Base-by-base conservation (phyloP, 2,329 filamentous ascomycete species). In the Aspergillus fischeri region DNA sequence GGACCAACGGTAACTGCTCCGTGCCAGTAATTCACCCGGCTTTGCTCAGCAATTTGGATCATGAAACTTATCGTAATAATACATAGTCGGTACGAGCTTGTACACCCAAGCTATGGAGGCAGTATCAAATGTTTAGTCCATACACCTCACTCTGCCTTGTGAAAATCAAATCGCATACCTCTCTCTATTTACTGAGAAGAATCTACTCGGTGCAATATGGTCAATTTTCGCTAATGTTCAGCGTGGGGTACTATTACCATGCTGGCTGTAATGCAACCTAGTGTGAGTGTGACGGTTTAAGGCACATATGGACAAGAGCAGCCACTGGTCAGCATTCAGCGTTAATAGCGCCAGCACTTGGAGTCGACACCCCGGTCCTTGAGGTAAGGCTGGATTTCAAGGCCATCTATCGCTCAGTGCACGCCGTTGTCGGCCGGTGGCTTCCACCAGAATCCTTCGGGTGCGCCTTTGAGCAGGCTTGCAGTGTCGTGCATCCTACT, bases 11-110 rank as follows among this genome's bases (percentile, higher is more conserved):
- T 57, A 53, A 56, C 55, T 54, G 57, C 62, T 67, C 60, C 63
- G 63, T 66, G 62, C 63, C 63, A 63, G 63, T 63, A 57, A 61
- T 29, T 62, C 54, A 62, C 58, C 61, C 58, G 61, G 55, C 49
- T 53, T 47, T 14, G 10, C 4, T 47, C 44, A 47, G 11, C 41
- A 38, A 38, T 3, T 24, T 21, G 41, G 20, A 21, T 21, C 3
- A 44, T 44, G 41, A 21, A 49, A 49, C 25, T 29, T n/a, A 41
- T 35, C 41, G 51, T 48, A 63, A 59, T 53, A 61, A 62, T 63
- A 63, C 60, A 62, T 64, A 59, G 5, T 60, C 27, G 25, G 61
- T 60, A 60, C 50, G 35, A 45, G 42, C 57, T 60, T 57, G 60
- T 61, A 59, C 6, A 14, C 24, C 7, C 24, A 49, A 52, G 27